Base-by-base conservation (phyloP, 2,329 filamentous ascomycete genomes). In the Ceratocystis lukuohia region DNA sequence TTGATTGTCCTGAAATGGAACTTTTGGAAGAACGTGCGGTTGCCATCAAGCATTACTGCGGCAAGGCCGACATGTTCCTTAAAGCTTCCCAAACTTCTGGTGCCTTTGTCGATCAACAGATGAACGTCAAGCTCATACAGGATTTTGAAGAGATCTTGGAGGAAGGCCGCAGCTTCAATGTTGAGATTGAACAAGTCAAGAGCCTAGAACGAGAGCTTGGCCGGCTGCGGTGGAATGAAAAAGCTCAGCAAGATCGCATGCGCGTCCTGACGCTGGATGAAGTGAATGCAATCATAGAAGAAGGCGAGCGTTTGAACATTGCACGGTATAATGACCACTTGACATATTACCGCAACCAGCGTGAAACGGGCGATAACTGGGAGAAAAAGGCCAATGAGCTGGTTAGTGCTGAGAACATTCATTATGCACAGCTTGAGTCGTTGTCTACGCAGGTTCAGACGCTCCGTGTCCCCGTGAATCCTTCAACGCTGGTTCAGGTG, bases 381-480 rank as follows among this genome's bases (percentile, higher is more conserved):
- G 94, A 97, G 77, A 81, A 84, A 61, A 97, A 96, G 75, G 93
- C 91, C 1, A 88, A 89, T 71, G 93, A 99, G 74, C 80, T 99
- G 65, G 95, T 97, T 77, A 83, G 86, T n/a, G 91, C 91, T 7
- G 93, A 97, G 72, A 82, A 88, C 53, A 88, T 97, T 10, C 91
- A 97, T 75, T 97, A 96, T 72, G 89, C 92, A 65, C 94, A 99
- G 74, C 83, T 99, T 0, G 94, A 97, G 74, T 91, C 93, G 0
- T 79, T 99, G 5, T 95, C 91, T 1, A 84, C 85, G 62, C 93
- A 97, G 76, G 92, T 92, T 0, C 78, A 81, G 67, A 80, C 74
- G 33, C 82, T 85, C 44, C 82, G 82, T 4, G 80, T 96, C 20
- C 93, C 94, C 0, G 92, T 97, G 22, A 88, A 89, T 1, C 79